Base-by-base conservation (phyloP, 2,329 filamentous ascomycete species). In the Byssothecium circinans region DNA sequence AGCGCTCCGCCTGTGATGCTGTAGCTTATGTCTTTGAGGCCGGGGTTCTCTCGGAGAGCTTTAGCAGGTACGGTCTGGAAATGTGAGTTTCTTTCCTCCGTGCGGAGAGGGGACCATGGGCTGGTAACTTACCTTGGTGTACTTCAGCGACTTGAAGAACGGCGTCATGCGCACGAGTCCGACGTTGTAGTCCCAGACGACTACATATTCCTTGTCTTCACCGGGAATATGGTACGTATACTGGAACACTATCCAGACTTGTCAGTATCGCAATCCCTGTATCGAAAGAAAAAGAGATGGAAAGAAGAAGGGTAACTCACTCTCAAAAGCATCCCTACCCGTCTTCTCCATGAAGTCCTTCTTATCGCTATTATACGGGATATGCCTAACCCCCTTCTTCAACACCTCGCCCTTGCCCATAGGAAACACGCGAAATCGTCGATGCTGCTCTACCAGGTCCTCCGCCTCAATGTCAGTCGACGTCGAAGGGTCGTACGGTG, bases 141-240 rank as follows among this genome's bases (percentile, higher is more conserved):
- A 92, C 54, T 87, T 85, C 67, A 86, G 86, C 57, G 88, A 91
- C 70, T 96, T 96, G 80, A 97, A 97, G 67, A 97, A 89, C 22
- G 91, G 88, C 2, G 91, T 96, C 72, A 95, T 95, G 52, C 92
- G 86, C 53, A 97, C 91, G 23, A 97, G 84, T 8, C 94, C 94
- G 52, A 92, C 84, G 61, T 95, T 92, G 75, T 96, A 96, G 71
- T 99, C 94, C 94, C 94, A 99, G 83, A 96, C 91, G 51, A 97
- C 85, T 1, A 82, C 83, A 68, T 87, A 91, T 43, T 81, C 78
- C 53, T 78, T 80, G 2, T 85, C 80, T 0, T 69, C 81, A 10
- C 79, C 83, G 0, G 88, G 88, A 3, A 87, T 68, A 57, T 78
- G 81, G 76, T 95, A 96, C 29, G 82, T 84, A 70, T 96, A 97